phyloP scores from a whole-genome alignment of 331 rosid genomes.

The Pyrus hybrid region DNA sequence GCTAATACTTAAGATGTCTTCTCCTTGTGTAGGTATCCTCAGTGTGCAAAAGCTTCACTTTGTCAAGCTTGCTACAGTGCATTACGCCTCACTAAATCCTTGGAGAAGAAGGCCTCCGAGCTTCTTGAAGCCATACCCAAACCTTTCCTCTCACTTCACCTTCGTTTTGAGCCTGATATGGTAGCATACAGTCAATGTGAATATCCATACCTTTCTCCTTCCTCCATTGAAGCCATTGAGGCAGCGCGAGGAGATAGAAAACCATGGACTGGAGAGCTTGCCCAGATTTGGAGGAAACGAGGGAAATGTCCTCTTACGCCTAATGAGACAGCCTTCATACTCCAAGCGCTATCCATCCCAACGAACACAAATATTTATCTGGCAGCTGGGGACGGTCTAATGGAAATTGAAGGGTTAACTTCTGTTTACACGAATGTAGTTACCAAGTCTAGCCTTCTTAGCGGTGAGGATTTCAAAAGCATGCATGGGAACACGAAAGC shows the following conservation, averaged over 20 bases:
- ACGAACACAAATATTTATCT: slow-evolving; percentile 65
- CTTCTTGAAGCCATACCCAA: slow-evolving; percentile 87
- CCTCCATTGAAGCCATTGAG: slow-evolving; percentile 50
- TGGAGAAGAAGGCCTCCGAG: slow-evolving; percentile 72
- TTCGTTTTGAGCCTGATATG: slow-evolving; percentile 93
- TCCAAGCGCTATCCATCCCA: slow-evolving; percentile 52
- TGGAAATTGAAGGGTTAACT: slow-evolving; percentile 75
- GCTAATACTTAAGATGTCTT: neutral
- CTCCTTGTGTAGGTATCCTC: slow-evolving; percentile 50
- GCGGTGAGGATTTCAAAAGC: slow-evolving; percentile 65
- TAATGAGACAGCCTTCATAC: slow-evolving; percentile 74
- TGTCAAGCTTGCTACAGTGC: slow-evolving; percentile 92
- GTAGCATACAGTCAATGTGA: slow-evolving; percentile 92
- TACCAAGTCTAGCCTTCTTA: slow-evolving; percentile 72
- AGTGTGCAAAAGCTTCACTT: slow-evolving; percentile 76
- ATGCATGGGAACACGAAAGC: slow-evolving; percentile 99
- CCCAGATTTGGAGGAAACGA: slow-evolving; percentile 65
- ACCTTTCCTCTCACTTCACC: slow-evolving; percentile 87
- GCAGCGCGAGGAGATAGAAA: slow-evolving; percentile 63
- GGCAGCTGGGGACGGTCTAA: slow-evolving; percentile 89
- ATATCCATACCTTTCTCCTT: slow-evolving; percentile 54
- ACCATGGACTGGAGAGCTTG: slow-evolving; percentile 86
- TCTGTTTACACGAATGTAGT: slow-evolving; percentile 48
- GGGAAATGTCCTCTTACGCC: slow-evolving; percentile 92
- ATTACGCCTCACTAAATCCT: slow-evolving; percentile 58